Base-by-base conservation (phyloP, 495 filamentous ascomycete species). In the Penicillium pancosmium region DNA sequence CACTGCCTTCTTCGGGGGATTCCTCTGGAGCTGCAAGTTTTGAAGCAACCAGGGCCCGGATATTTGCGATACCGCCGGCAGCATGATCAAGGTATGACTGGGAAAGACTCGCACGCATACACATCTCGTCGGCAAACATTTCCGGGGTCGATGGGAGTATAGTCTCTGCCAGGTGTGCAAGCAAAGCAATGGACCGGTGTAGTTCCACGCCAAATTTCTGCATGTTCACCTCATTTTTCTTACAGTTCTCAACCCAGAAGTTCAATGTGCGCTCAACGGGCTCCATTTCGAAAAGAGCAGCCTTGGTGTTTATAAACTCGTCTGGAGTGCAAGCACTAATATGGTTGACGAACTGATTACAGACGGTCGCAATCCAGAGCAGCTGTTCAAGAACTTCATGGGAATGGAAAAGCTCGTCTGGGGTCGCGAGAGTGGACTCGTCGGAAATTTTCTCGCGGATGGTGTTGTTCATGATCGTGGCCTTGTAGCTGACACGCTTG, bases 191-290 rank as follows among this genome's bases (percentile, higher is more conserved):
- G 2, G 89, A 83, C 56, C 81, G 75, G 68, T 94, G 88, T 36
- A 98, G 74, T 67, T 96, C 92, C 6, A 82, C 81, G 2, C 85
- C 87, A 66, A 92, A 90, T 53, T 91, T 87, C 65, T 87, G 85
- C 74, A 89, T 86, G 67, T 92, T 91, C n/a, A 98, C 70, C 54
- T 97, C 93, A 62, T 97, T 92, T 51, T 86, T 86, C 59, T 90
- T 86, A 50, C 96, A 67, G 3, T 80, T 82, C 41, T 97, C 92
- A 60, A 98, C 87, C 88, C 93, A 97, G 31, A 84, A 84, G 64
- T 97, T 95, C 40, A 98, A 73, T 1, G 91, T 90, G 36, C 91
- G 80, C 73, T 98, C 94, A 13, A 98, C 92, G 3, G 93, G 93
- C 68, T 96, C 92, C 60, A 98, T 79, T 67, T 98, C 94, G 64